phyloP scores from a whole-genome alignment of 2,329 filamentous ascomycete species.

The Didymella glomerata region DNA sequence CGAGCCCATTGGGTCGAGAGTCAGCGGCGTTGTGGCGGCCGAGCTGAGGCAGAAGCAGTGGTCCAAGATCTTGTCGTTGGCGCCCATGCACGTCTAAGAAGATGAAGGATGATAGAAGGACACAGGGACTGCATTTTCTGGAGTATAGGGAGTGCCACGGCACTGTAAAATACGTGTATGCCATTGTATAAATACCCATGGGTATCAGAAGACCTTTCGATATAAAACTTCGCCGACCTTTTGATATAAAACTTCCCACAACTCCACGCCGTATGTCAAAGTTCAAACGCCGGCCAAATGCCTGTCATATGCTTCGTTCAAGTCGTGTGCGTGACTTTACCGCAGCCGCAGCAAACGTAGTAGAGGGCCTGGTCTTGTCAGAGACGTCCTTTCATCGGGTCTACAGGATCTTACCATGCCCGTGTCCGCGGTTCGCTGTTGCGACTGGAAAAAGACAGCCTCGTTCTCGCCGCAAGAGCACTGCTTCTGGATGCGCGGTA shows the following conservation, averaged over 20 bases:
- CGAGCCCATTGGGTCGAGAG: constrained; percentile 88
- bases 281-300: constrained; percentile 46
- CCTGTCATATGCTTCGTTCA: constrained; percentile 23
- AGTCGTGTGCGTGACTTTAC: constrained; percentile 74
- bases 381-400: neutral
- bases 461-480: constrained; percentile 91
- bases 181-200: constrained; percentile 44
- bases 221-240: too few relatives aligned
- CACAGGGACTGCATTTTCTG: constrained; percentile 30
- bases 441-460: constrained; percentile 98
- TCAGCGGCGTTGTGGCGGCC: constrained; percentile 79
- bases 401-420: constrained; percentile 95
- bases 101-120: neutral
- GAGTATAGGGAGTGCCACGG: constrained; percentile 31
- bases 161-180: constrained; percentile 42
- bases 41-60: constrained; percentile 93
- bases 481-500: constrained; percentile 84
- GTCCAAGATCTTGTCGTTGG: constrained; percentile 98
- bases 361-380: constrained; percentile 57
- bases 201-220: constrained; percentile 44
- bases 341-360: constrained; percentile 88
- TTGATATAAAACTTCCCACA: constrained; percentile 26
- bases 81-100: constrained; percentile 76
- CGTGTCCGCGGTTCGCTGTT: constrained; percentile 94
- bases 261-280: constrained; percentile 40